phyloP scores from a whole-genome alignment of 2,329 filamentous ascomycete species.

The Colletotrichum australisinense region DNA sequence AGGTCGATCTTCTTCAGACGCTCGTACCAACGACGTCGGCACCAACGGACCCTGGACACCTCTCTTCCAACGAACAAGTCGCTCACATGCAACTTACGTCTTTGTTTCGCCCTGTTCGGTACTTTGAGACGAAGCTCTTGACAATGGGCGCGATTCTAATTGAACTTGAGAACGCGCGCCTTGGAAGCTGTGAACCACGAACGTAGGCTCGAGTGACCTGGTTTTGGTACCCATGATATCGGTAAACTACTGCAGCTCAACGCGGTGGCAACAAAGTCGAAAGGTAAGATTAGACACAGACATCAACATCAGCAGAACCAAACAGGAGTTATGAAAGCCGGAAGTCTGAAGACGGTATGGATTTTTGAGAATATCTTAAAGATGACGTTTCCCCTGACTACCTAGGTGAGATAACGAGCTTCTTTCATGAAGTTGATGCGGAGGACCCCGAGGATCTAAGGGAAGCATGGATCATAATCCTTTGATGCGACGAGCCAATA shows the following conservation, averaged over 20 bases:
- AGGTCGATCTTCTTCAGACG: neutral
- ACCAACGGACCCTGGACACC: neutral
- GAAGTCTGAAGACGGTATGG: neutral
- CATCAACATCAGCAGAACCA: neutral
- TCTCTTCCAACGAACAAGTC: neutral
- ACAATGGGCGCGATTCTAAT: too few relatives aligned
- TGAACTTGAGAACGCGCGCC: neutral
- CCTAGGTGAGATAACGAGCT: neutral
- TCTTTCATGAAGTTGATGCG: neutral
- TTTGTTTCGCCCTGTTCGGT: neutral
- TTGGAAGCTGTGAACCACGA: neutral
- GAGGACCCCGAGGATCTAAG: neutral
- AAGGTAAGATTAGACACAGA: neutral
- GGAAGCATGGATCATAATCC: neutral
- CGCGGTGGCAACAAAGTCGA: neutral
- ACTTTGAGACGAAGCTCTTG: too few relatives aligned
- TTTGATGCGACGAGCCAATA: neutral
- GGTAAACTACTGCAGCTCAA: neutral
- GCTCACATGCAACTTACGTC: neutral
- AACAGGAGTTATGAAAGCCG: neutral
- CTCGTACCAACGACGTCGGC: neutral
- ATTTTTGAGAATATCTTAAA: neutral
- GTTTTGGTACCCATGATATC: neutral
- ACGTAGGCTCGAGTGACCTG: neutral
- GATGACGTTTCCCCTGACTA: neutral